Percentiles rank a stretch among this genome's conserved stretches.
Conservation (phyloP, 2,329 filamentous ascomycete genomes). For the Thielaviopsis punctulata region DNA sequence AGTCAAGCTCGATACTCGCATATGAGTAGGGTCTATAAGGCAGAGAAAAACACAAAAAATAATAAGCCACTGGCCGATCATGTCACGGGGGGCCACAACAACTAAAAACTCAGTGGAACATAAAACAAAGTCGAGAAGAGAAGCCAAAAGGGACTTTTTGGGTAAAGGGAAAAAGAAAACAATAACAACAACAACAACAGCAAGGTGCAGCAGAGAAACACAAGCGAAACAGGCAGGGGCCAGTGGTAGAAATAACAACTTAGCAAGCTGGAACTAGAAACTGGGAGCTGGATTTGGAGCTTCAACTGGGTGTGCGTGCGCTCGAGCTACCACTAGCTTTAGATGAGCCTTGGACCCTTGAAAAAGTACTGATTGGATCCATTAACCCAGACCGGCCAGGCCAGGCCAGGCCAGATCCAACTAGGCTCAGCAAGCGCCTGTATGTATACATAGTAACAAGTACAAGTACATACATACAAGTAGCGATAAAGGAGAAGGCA, state of each 20-base stretch:
- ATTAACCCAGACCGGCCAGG: no score
- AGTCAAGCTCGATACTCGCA: constrained; percentile 12
- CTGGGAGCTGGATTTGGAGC: not conserved
- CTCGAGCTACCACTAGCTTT: no score
- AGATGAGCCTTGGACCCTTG: no score
- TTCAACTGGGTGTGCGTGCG: not conserved
- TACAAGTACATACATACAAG: no score
- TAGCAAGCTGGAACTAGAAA: not conserved
- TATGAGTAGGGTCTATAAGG: constrained; percentile 11
- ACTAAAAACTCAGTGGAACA: not conserved
- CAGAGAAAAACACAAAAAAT: constrained; percentile 10
- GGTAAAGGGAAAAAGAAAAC: not conserved
- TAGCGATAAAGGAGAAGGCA: not conserved
- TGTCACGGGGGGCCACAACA: constrained; percentile 4
- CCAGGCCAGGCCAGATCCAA: no score
- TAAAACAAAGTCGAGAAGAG: not conserved
- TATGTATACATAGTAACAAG: constrained; percentile 1
- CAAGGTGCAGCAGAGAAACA: not conserved
- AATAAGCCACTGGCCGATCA: constrained; percentile 12
- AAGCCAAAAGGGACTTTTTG: not conserved
- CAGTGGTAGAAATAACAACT: not conserved
- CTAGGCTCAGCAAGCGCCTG: not conserved
- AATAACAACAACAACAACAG: no score
- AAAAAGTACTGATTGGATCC: no score
- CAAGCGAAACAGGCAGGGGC: not conserved